Percentiles rank a stretch among this genome's conserved stretches.
These are phyloP conservation scores for Pseudogymnoascus verrucosus DNA, from an alignment of 2,329 filamentous ascomycete genomes.

Conservation along the genomic window DNA sequence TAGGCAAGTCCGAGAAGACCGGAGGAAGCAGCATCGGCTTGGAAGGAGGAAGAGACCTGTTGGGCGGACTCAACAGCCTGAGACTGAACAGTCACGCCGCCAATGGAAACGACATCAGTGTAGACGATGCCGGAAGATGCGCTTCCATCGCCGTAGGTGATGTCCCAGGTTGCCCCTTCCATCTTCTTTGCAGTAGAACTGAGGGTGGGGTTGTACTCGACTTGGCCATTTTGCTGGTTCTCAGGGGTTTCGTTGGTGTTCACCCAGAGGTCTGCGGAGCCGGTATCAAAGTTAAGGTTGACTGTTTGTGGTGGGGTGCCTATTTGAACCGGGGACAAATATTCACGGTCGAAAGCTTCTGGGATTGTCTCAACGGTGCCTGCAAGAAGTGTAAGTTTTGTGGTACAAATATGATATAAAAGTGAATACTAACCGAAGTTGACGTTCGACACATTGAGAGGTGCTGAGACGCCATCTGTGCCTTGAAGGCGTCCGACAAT, in stretches of 20 bases:
- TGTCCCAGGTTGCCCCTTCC: conserved; percentile 18
- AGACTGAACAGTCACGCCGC: conserved; percentile 11
- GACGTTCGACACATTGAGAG: not conserved
- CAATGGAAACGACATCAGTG: conserved; percentile 18
- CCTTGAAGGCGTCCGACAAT: conserved; percentile 3
- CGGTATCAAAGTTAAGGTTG: conserved; percentile 21
- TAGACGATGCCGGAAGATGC: conserved; percentile 20
- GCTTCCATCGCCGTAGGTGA: conserved; percentile 27
- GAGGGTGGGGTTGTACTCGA: conserved; percentile 15
- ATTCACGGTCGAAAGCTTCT: conserved; percentile 8
- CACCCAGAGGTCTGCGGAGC: conserved; percentile 24
- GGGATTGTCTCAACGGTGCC: conserved; percentile 9
- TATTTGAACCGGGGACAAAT: conserved; percentile 15
- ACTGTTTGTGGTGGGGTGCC: conserved; percentile 19
- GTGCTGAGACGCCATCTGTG: conserved; percentile 12
- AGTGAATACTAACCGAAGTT: conserved; percentile 3
- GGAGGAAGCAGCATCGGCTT: conserved; percentile 30
- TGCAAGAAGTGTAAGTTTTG: not conserved
- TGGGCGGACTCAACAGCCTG: conserved; percentile 21
- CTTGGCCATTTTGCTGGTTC: conserved; percentile 15
- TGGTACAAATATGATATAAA: not conserved
- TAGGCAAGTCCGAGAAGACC: conserved; percentile 54
- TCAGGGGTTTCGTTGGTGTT: conserved; percentile 18
- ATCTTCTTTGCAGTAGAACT: conserved; percentile 14
- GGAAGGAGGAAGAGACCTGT: conserved; percentile 19